A percentile compares a stretch with the other conserved stretches of the same genome.
These are phyloP conservation scores for Mollisiaceae sp. DNA, from an alignment of 2,329 filamentous ascomycete species.

Conservation along the genomic window DNA sequence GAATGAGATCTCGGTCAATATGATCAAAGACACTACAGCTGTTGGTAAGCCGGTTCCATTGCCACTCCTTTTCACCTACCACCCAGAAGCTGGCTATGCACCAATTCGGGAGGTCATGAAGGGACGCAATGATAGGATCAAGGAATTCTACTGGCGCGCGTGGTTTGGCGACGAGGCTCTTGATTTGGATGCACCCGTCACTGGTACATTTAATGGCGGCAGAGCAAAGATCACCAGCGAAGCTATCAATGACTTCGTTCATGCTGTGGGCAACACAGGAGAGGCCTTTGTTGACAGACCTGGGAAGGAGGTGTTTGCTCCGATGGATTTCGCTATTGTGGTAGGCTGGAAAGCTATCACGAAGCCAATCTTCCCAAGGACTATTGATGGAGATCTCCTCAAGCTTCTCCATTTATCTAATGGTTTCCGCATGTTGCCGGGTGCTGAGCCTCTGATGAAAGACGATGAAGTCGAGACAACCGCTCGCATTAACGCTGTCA, in stretches of 20 bases:
- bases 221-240: conserved; percentile 85
- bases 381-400: conserved; percentile 92
- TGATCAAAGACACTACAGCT: conserved; percentile 93
- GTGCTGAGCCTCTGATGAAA: conserved; percentile 93
- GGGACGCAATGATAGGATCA: conserved; percentile 94
- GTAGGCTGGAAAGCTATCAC: conserved; percentile 99
- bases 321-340: conserved; percentile 99
- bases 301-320: conserved; percentile 90
- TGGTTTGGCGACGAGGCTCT: conserved; percentile 92
- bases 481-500: conserved; percentile 94
- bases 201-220: conserved; percentile 88
- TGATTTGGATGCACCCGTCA: conserved; percentile 83
- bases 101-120: conserved; percentile 97
- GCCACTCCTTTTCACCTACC: conserved; percentile 88
- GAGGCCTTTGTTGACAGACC: conserved; percentile 97
- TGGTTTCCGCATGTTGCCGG: conserved; percentile 96
- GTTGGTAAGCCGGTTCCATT: conserved; percentile 82
- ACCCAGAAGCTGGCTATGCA: conserved; percentile 95
- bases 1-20: conserved; percentile 83
- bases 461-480: conserved; percentile 91
- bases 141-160: conserved; percentile 97
- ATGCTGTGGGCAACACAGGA: conserved; percentile 95
- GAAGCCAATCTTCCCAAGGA: conserved; percentile 97
- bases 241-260: conserved; percentile 98
- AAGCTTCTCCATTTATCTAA: conserved; percentile 98